Evolutionary conservation across 352 stramenopile species (phyloP), one percentile per base, ranked within the genome.

Genomic region (Phytopythium chamaehyphon): DNA sequence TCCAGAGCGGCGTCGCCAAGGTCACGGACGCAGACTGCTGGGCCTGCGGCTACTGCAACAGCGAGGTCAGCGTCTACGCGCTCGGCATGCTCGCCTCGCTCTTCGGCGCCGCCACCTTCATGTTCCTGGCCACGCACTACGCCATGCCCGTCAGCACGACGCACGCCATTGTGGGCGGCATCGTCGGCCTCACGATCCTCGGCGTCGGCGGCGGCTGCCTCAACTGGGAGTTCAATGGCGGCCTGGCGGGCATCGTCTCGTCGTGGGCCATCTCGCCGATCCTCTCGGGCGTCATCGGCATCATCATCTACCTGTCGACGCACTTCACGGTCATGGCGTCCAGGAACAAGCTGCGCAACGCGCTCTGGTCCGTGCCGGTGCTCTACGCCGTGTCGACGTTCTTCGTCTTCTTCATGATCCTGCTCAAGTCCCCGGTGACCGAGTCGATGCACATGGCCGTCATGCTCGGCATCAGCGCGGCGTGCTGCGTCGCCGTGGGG

Each of bases 71-170:
- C 54, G 60, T 91, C 18, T 85, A 83, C 11, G 74, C 75, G 11
- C 51, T 86, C 18, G 83, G 73, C 22, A 93, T 93, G 79, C 63
- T 89, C 26, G 69, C 63, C 11, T 61, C 80, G 12, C 43, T 93
- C 0, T 44, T 89, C 10, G 56, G 64, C 12, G 74, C 63, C 2
- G 68, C 67, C 1, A 60, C 70, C 9, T 87, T 82, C 61, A 39
- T 95, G 2, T 35, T 84, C 24, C 31, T 76, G 5, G 81, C 76
- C 0, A 91, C 78, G 8, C 63, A 68, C 44, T 65, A 76, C 40
- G 56, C 55, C 9, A 60, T 95, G 48, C 81, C 85, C 0, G 79
- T 93, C 22, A 90, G 76, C 2, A 93, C 81, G 11, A 89, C 76
- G 5, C 85, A 95, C 55, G 69, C 69, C 6, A 79, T 88, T 57